phyloP scores from a whole-genome alignment of 2,329 filamentous ascomycete genomes.

The Nemania sp. region DNA sequence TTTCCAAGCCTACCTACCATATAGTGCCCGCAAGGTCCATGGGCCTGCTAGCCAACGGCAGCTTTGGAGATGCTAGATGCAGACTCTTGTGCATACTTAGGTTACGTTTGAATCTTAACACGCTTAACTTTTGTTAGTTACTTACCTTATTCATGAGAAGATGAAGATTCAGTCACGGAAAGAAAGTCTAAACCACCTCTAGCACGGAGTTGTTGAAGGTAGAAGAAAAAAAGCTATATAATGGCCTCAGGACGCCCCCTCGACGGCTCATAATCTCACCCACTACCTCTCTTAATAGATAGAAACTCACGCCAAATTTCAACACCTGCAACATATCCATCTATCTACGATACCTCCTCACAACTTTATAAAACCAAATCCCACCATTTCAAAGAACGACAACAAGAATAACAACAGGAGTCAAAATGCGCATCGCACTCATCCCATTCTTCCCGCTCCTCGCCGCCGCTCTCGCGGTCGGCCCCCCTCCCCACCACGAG shows the following conservation, averaged over 20 bases:
- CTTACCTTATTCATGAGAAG: not conserved
- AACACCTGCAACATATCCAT: not conserved
- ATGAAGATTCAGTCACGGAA: not conserved
- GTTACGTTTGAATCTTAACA: no score
- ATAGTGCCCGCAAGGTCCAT: no score
- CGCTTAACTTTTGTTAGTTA: no score
- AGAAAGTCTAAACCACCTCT: not conserved
- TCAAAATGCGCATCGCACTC: constrained; percentile 5
- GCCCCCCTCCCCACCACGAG: not conserved
- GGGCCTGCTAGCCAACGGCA: no score
- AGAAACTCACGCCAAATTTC: not conserved
- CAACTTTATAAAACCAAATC: not conserved
- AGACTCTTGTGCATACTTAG: no score
- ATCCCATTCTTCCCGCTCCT: constrained; percentile 8
- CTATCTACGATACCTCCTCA: not conserved
- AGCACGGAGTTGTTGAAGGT: not conserved
- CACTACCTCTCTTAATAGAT: no score
- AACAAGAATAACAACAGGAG: not conserved
- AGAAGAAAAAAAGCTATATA: not conserved
- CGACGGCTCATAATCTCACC: no score
- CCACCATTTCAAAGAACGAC: not conserved
- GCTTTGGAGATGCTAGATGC: no score
- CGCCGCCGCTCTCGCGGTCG: not conserved
- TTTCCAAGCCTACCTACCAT: no score
- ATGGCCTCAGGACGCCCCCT: not conserved